These are phyloP conservation scores for Russula earlei DNA, from an alignment of 768 basidiomycete species.

Conservation along the genomic window DNA sequence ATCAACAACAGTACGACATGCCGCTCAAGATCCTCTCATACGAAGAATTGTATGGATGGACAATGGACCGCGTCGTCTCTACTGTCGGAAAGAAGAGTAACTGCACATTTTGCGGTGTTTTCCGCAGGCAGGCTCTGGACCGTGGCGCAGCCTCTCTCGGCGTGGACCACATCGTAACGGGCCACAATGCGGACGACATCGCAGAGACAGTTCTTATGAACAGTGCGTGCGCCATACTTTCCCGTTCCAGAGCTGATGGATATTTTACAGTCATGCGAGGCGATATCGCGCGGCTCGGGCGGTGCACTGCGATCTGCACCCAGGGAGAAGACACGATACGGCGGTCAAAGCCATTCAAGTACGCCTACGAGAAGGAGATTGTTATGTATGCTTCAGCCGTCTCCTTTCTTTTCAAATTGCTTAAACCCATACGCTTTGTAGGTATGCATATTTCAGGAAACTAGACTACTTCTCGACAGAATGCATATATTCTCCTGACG, in stretches of 20 bases:
- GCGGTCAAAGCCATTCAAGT: conserved; percentile 99
- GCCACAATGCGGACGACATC: conserved; percentile 98
- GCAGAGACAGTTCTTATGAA: conserved; percentile 99
- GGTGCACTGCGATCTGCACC: conserved; percentile 92
- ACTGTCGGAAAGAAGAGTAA: conserved; percentile 96
- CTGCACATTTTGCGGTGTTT: conserved; percentile 98
- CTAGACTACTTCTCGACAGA: conserved; percentile 98
- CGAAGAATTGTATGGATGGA: conserved; percentile 97
- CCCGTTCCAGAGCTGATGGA: neutral
- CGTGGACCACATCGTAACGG: conserved; percentile 97
- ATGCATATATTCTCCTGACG: conserved; percentile 98
- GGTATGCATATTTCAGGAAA: conserved; percentile 99
- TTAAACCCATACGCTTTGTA: conserved; percentile 23
- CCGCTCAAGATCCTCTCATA: conserved; percentile 96
- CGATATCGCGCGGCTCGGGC: conserved; percentile 86
- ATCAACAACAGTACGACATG: conserved; percentile 90
- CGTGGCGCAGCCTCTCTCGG: conserved; percentile 80
- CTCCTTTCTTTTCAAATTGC: neutral
- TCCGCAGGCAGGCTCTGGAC: conserved; percentile 92
- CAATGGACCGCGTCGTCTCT: conserved; percentile 95
- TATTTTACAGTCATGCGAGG: conserved; percentile 82
- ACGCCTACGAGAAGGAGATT: conserved; percentile 98
- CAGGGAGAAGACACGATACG: conserved; percentile 95
- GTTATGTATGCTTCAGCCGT: conserved; percentile 64
- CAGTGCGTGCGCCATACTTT: conserved; percentile 44